Evolutionary conservation across 768 basidiomycete species (phyloP).

Genomic region (Hysterangium stoloniferum): DNA sequence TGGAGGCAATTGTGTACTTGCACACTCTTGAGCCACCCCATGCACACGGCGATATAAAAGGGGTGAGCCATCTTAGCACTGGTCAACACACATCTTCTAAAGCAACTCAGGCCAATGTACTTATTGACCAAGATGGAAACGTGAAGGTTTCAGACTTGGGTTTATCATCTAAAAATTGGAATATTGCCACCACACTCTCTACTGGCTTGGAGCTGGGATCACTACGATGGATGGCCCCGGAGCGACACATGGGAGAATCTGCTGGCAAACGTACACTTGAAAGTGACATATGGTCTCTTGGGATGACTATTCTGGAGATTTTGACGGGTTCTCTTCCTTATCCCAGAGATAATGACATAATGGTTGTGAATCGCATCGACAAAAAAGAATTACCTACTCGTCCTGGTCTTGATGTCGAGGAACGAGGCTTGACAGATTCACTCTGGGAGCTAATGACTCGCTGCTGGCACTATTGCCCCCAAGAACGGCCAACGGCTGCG

Average conservation of each 20-base stretch:
- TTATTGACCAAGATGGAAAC: background rate
- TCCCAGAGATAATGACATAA: background rate
- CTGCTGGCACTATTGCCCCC: background rate
- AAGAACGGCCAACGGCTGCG: background rate
- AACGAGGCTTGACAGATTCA: conserved; percentile 1
- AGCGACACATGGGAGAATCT: background rate
- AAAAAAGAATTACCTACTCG: conserved; percentile 1
- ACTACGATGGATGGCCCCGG: conserved; percentile 11
- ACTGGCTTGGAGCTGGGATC: background rate
- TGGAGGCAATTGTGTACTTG: background rate
- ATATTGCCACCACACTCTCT: background rate
- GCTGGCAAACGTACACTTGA: background rate
- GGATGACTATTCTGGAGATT: conserved; percentile 9
- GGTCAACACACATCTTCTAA: background rate
- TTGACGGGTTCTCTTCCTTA: conserved; percentile 8
- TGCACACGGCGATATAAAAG: conserved; percentile 4
- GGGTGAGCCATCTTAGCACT: background rate
- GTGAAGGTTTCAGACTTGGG: background rate
- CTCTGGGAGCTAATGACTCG: background rate
- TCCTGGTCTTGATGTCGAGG: background rate
- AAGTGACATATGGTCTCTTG: conserved; percentile 9
- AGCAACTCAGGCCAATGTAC: background rate
- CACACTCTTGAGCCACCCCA: background rate
- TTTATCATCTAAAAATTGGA: background rate
- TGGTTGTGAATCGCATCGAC: background rate